Evolutionary conservation across 768 basidiomycete species (phyloP).

Genomic region (Leccinum arenicola): DNA sequence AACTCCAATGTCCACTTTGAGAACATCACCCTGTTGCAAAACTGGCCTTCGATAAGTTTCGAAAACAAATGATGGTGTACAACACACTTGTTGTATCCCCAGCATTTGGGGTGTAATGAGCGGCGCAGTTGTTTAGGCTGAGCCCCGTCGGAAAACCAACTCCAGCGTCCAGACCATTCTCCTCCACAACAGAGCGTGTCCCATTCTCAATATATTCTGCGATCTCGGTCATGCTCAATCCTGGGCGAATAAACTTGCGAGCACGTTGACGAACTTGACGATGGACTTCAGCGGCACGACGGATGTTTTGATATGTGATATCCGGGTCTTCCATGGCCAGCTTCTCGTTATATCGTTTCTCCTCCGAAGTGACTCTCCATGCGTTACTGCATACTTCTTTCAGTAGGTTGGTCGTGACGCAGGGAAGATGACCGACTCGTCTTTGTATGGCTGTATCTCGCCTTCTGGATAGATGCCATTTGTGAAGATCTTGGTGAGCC

Average conservation of each 20-base stretch:
- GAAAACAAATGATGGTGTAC: neutral
- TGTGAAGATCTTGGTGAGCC: slow-evolving; percentile 84
- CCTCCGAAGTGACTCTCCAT: slow-evolving; percentile 88
- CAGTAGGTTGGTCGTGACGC: neutral
- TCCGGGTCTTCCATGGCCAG: slow-evolving; percentile 77
- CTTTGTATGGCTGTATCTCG: slow-evolving; percentile 85
- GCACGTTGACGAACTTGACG: slow-evolving; percentile 85
- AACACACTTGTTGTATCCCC: slow-evolving; percentile 78
- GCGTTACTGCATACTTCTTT: slow-evolving; percentile 57
- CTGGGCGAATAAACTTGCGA: slow-evolving; percentile 80
- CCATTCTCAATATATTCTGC: slow-evolving; percentile 92
- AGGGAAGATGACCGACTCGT: slow-evolving; percentile 63
- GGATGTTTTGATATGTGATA: slow-evolving; percentile 83
- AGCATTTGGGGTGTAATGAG: slow-evolving; percentile 95
- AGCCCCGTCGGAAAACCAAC: slow-evolving; percentile 97
- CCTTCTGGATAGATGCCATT: slow-evolving; percentile 89
- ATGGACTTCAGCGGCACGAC: slow-evolving; percentile 94
- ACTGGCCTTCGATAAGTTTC: slow-evolving; percentile 45
- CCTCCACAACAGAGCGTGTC: slow-evolving; percentile 88
- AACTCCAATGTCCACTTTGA: slow-evolving; percentile 97
- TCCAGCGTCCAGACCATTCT: slow-evolving; percentile 79
- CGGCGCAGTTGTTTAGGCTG: slow-evolving; percentile 91
- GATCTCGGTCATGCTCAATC: slow-evolving; percentile 93
- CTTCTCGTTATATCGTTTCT: slow-evolving; percentile 81
- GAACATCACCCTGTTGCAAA: slow-evolving; percentile 76